Evolutionary conservation across 2,329 filamentous ascomycete species (phyloP), one percentile per base, ranked within the genome.

Genomic region (Sarocladiaceae sp.): DNA sequence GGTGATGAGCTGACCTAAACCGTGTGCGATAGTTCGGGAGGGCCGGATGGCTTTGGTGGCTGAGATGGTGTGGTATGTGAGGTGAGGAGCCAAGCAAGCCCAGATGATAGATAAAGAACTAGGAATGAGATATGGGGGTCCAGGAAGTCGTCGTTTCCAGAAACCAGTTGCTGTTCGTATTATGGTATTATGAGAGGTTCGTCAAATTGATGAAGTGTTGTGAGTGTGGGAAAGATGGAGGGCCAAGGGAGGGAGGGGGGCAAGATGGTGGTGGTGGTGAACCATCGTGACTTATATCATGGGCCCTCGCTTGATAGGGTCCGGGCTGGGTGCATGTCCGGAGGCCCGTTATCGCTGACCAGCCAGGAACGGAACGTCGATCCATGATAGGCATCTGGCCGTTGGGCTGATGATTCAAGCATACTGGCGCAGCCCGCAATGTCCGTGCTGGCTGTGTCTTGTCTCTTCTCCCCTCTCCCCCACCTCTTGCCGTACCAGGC

Each of bases 201-300:
- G 6, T 27, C 37, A 41, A 21, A 41, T 18, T 27, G 24, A 19
- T 16, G 20, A 11, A 23, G 20, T 13, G 19, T 9, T 39, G 34
- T 39, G 34, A 26, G 6, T n/a, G n/a, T 5, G 20, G 4, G n/a
- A 13, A 13, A 15, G 10, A 41, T 19, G 37, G 19, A 29, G 10
- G 29, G 23, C 26, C 37, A 29, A 24, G 29, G 37, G 37, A 29
- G 23, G 37, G 37, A 24, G 37, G 15, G 9, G 23, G 37, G 5
- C 3, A n/a, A n/a, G 34, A 15, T 29, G 37, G 37, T 29, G 37
- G 37, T 41, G 37, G 37, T 41, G 37, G 37, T 41, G 19, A 26
- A 39, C 19, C 34, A 41, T 41, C 37, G 37, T 41, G 37, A 41
- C 37, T 41, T 41, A 41, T 41, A 41, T 41, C 37, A 16, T 16